Evolutionary conservation across 495 filamentous ascomycete species (phyloP), one percentile per base, ranked within the genome.

Genomic region (Penicillium argentinense): DNA sequence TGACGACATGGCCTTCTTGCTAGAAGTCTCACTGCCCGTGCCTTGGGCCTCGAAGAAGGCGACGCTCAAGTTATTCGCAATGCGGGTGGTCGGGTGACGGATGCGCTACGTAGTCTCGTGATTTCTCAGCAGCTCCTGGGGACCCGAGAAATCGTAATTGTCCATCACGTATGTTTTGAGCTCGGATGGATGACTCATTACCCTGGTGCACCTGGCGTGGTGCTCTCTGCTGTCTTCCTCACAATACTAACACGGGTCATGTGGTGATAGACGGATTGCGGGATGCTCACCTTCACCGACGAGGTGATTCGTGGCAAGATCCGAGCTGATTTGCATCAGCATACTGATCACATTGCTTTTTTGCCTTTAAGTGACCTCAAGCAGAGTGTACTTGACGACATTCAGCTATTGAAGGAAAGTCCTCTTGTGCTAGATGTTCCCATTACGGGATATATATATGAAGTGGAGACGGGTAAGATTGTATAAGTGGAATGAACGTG

Each of bases 31-130:
- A 78, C 86, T 0, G 76, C 82, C 2, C 59, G 72, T 3, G 89
- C 86, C 5, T 84, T 88, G 46, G 86, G 84, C n/a, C 84, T 92
- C 42, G 64, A 77, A 40, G 78, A 89, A 30, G 88, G 87, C 14
- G 83, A 88, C 47, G 88, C 88, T 4, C 88, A 92, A 62, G 78
- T 95, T 16, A 89, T 95, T 51, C 85, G 89, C 46, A 95, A 95
- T 56, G 71, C 72, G 14, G 89, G 89, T 9, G 88, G 73, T 5
- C 79, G 72, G 11, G 84, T 78, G 0, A 65, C 67, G 12, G 89
- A 91, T 30, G 86, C 83, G 2, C 71, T 91, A 1, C 82, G 88
- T 41, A 85, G 80, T 26, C 75, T 95, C 48, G 70, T 91, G 27
- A 90, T 95, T 53, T 88, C 84, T 4, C 73, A 95, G 72, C 88